A percentile compares a stretch with the other conserved stretches of the same genome.
Evolutionary conservation across 2,329 filamentous ascomycete species (phyloP).

Genomic region (Colletotrichum filicis): DNA sequence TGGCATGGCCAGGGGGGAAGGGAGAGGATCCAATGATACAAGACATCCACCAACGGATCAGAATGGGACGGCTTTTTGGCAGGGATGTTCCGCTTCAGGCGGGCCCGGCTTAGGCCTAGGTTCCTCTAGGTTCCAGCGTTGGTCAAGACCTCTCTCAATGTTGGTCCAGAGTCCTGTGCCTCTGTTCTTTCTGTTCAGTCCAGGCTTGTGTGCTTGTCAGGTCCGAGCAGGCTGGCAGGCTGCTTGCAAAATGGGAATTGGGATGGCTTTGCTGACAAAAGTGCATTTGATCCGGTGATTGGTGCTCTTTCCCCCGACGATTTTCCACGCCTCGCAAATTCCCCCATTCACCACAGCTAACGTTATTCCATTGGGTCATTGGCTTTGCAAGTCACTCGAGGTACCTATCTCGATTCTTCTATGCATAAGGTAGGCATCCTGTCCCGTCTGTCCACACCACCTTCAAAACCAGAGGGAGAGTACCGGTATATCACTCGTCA

Average conservation of each 20-base stretch:
- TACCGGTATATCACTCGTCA: neutral
- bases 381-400: neutral
- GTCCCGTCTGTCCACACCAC: neutral
- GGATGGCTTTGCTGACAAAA: neutral
- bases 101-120: conserved; percentile 4
- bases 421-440: neutral
- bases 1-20: neutral
- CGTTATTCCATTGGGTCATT: neutral
- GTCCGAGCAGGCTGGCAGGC: conserved; percentile 1
- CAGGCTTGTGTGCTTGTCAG: too few species aligned
- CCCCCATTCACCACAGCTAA: neutral
- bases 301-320: conserved; percentile 24
- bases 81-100: conserved; percentile 29
- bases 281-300: conserved; percentile 8
- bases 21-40: too few species aligned
- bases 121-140: neutral
- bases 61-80: conserved; percentile 1
- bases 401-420: neutral
- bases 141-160: neutral
- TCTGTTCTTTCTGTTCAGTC: neutral
- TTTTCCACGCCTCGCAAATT: conserved; percentile 17
- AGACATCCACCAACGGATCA: conserved; percentile 5
- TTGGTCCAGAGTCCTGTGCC: neutral
- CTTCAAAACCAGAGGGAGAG: neutral
- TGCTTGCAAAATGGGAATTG: neutral